A percentile compares a stretch with the other conserved stretches of the same genome.
Conservation (phyloP, 768 basidiomycete species). For the Tulasnella sp. region DNA sequence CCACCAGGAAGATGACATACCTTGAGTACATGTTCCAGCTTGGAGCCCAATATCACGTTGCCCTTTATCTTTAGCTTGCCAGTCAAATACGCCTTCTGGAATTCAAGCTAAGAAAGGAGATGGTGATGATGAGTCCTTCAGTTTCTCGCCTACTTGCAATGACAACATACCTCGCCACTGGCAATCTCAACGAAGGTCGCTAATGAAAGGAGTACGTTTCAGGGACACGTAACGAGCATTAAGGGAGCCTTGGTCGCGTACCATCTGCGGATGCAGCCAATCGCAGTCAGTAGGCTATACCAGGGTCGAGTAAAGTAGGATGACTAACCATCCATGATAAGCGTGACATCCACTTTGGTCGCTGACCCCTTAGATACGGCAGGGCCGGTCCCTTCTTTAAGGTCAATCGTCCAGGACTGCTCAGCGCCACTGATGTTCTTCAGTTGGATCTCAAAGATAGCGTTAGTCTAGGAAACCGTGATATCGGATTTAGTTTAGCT, state of each 20-base stretch:
- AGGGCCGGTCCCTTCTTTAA: conserved; percentile 80
- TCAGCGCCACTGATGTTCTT: conserved; percentile 62
- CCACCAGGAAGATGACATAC: conserved; percentile 31
- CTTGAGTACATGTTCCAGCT: conserved; percentile 75
- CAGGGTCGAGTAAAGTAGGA: background rate
- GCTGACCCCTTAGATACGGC: conserved; percentile 58
- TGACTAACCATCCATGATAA: conserved; percentile 47
- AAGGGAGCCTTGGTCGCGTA: background rate
- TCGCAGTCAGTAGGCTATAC: background rate
- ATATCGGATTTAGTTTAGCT: no score
- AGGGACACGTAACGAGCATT: background rate
- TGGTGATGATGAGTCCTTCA: background rate
- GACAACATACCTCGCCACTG: conserved; percentile 46
- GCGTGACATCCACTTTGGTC: conserved; percentile 71
- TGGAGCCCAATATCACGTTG: conserved; percentile 90
- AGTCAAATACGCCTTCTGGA: conserved; percentile 93
- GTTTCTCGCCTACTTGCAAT: background rate
- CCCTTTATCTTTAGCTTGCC: conserved; percentile 86
- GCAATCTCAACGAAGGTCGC: conserved; percentile 65
- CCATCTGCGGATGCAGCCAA: background rate
- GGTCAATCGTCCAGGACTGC: conserved; percentile 81
- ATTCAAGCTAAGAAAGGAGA: conserved; percentile 47
- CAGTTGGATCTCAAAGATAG: conserved; percentile 77
- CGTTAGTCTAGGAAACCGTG: conserved; percentile 53
- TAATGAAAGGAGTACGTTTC: background rate